A percentile compares a stretch with the other conserved stretches of the same genome.
phyloP scores from a whole-genome alignment of 768 basidiomycete species.

The Lentinula boryana region DNA sequence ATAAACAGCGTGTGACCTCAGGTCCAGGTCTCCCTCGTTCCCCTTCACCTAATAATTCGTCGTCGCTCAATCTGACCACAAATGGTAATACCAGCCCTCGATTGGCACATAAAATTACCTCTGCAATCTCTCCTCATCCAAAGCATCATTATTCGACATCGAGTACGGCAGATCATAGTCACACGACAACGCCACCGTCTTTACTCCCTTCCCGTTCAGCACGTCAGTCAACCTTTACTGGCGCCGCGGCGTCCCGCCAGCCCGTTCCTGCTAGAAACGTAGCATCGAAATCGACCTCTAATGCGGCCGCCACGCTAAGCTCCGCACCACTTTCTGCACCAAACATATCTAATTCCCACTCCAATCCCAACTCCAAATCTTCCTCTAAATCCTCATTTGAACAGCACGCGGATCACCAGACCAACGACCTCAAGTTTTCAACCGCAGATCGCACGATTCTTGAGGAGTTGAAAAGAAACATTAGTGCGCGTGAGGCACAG shows the following conservation, averaged over 20 bases:
- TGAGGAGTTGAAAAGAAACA: conserved; percentile 46
- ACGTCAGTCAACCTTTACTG: background rate
- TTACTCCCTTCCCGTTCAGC: background rate
- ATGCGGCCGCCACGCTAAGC: background rate
- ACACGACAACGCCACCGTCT: conserved; percentile 2
- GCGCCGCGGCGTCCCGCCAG: background rate
- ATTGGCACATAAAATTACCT: background rate
- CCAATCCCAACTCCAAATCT: conserved; percentile 6
- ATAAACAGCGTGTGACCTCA: background rate
- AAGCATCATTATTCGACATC: background rate
- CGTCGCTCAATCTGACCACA: background rate
- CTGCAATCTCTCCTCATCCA: background rate
- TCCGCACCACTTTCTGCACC: conserved; percentile 1
- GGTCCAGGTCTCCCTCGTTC: background rate
- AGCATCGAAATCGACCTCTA: background rate
- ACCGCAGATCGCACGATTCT: conserved; percentile 59
- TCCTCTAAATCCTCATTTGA: background rate
- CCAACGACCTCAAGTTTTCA: conserved; percentile 37
- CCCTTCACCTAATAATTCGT: background rate
- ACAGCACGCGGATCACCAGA: background rate
- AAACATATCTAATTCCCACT: background rate
- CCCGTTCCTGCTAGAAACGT: no score
- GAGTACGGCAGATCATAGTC: background rate
- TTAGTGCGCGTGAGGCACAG: conserved; percentile 47
- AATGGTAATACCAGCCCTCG: conserved; percentile 1